phyloP scores from a whole-genome alignment of 2,329 filamentous ascomycete genomes.

The Trichoderma pleuroti region DNA sequence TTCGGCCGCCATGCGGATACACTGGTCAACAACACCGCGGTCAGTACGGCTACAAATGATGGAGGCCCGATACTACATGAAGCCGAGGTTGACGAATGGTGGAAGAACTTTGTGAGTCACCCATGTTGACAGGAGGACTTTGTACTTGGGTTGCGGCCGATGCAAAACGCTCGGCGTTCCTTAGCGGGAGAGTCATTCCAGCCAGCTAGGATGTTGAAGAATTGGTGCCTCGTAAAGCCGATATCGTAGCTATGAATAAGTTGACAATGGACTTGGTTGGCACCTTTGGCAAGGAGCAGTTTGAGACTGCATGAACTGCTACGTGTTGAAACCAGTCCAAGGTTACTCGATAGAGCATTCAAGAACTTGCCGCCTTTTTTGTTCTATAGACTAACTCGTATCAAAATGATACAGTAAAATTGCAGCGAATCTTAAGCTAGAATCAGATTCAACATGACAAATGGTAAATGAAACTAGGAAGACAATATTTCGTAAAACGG shows the following conservation, averaged over 20 bases:
- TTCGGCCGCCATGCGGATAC: not conserved
- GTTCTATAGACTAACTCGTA: not conserved
- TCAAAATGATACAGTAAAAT: not conserved
- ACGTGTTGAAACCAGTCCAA: not conserved
- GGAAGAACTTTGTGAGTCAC: not conserved
- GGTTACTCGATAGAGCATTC: not conserved
- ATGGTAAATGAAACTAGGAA: no score
- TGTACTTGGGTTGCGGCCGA: not conserved
- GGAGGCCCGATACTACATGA: conserved; percentile 1
- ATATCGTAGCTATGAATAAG: not conserved
- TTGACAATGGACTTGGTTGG: not conserved
- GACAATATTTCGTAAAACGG: no score
- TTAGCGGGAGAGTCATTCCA: not conserved
- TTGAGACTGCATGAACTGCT: not conserved
- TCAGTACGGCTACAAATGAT: not conserved
- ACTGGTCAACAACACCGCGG: not conserved
- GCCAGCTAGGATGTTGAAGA: conserved; percentile 4
- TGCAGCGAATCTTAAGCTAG: not conserved
- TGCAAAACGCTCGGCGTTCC: not conserved
- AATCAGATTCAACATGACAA: not conserved
- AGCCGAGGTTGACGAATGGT: not conserved
- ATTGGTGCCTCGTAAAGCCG: not conserved
- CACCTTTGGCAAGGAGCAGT: not conserved
- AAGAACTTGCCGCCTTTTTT: not conserved
- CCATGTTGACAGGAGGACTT: not conserved